Evolutionary conservation across 371 early-diverging fungal species (phyloP), one percentile per base, ranked within the genome.

Genomic region (Actinomortierella wolfii): DNA sequence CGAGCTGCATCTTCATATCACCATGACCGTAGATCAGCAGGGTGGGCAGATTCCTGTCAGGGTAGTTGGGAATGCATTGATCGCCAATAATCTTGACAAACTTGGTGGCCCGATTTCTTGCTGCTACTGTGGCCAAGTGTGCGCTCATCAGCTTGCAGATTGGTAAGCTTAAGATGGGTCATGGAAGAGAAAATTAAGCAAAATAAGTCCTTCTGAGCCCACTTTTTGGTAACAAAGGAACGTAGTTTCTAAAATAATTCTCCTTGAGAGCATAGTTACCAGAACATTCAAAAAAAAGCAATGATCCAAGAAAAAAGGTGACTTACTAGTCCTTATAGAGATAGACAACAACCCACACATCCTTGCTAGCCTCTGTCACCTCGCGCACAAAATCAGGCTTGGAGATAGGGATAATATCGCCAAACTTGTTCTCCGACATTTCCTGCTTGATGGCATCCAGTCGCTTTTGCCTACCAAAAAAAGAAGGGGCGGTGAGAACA

Each of bases 1-100:
- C 92, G 24, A 96, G 71, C 68, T 97, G 94, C 3, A 85, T 80
- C 62, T 83, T 86, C 47, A 96, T 74, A 56, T 97, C 96, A 20
- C 96, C 94, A 9, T 92, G 74, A 21, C 90, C 90, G 75, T 96
- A 97, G 47, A 96, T 80, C 53, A 97, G 68, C 23, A 97, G 76
- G 0, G 98, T 95, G n/a, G 95, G 95, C 44, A 94, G 75, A 73
- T 96, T 96, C 44, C 83, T 79, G 76, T 97, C 97, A 3, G 97
- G 97, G 64, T 94, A 97, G 63, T 93, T 91, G 47, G 89, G 93
- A 67, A 97, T 96, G 80, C 97, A 96, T 61, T 93, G 92, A 58
- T 94, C 93, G 3, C 90, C 90, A 14, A 93, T 84, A 64, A 96
- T 96, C 65, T 94, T 94, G 40, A 92, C 70, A 78, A 98, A 97